Percentiles rank a stretch among this genome's conserved stretches.
phyloP scores from a whole-genome alignment of 1,139 yeast genomes.

The Chernovozyma aurita region DNA sequence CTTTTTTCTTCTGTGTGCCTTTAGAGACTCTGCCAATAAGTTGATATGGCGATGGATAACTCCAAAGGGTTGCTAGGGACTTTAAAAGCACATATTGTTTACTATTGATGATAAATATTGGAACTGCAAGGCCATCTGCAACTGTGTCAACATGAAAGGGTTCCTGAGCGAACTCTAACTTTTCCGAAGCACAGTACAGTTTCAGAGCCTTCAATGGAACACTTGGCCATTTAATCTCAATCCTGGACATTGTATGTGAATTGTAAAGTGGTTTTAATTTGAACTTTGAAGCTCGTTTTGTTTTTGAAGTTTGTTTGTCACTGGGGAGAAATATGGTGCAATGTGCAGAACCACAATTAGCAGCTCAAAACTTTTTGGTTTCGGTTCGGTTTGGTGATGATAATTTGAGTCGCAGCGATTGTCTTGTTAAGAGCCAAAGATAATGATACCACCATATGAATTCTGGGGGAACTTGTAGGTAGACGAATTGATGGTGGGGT shows the following conservation, averaged over 20 bases:
- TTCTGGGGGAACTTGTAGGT: too few species aligned
- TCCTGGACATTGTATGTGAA: background rate
- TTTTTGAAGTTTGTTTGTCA: too few species aligned
- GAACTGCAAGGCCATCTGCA: background rate
- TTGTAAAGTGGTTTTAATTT: background rate
- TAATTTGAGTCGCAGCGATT: too few species aligned
- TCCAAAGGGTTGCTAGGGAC: constrained; percentile 34
- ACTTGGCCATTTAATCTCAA: background rate
- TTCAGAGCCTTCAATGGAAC: background rate
- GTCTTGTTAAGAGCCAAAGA: too few species aligned
- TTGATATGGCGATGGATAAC: constrained; percentile 43
- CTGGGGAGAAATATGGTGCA: too few species aligned
- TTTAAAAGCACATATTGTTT: constrained; percentile 23
- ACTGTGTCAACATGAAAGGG: background rate
- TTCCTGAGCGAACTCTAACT: background rate
- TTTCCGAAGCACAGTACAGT: background rate
- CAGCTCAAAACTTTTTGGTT: too few species aligned
- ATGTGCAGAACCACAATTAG: too few species aligned
- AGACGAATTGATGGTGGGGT: too few species aligned
- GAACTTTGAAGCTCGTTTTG: too few species aligned
- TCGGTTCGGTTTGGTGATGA: too few species aligned
- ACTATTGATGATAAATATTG: background rate
- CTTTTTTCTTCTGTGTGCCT: constrained; percentile 16
- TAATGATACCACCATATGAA: too few species aligned
- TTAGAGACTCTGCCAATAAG: constrained; percentile 26